Percentiles rank a stretch among this genome's conserved stretches.
Conservation (phyloP, 768 basidiomycete species). For the Lyophyllum semitale region DNA sequence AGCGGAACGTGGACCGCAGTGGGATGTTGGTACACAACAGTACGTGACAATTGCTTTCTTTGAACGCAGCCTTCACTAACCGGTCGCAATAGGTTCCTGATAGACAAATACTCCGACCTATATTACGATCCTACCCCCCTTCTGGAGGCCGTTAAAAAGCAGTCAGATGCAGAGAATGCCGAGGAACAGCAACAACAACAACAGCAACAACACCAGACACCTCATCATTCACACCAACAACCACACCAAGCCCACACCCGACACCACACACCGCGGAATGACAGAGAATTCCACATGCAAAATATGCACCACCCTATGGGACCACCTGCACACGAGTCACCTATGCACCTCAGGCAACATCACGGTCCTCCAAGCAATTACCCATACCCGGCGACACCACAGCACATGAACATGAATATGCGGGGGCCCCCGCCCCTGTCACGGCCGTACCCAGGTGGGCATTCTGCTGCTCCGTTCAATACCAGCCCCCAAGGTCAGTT, state of each 20-base stretch:
- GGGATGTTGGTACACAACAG: conserved; percentile 89
- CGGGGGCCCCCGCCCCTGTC: conserved; percentile 27
- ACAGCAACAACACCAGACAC: conserved; percentile 26
- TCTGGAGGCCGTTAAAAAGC: conserved; percentile 50
- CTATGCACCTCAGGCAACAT: conserved; percentile 29
- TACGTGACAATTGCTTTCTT: conserved; percentile 37
- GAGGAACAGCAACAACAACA: conserved; percentile 35
- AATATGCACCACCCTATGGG: conserved; percentile 29
- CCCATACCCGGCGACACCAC: conserved; percentile 35
- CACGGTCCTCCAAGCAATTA: conserved; percentile 26
- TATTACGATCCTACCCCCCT: conserved; percentile 74
- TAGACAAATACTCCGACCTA: conserved; percentile 70
- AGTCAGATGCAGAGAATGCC: conserved; percentile 43
- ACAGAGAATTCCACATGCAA: conserved; percentile 29
- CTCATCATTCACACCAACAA: conserved; percentile 27
- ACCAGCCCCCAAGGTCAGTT: conserved; percentile 31
- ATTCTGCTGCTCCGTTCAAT: conserved; percentile 33
- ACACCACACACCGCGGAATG: conserved; percentile 31
- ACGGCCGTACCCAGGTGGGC: conserved; percentile 29
- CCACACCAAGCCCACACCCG: conserved; percentile 29
- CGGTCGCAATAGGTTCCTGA: conserved; percentile 57
- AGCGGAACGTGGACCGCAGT: conserved; percentile 82
- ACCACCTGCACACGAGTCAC: conserved; percentile 24
- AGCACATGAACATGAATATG: conserved; percentile 26
- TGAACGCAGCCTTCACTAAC: neutral